A percentile compares a stretch with the other conserved stretches of the same genome.
These are phyloP conservation scores for Silene conica DNA, from an alignment of 148 eudicot genomes.

Conservation along the genomic window DNA sequence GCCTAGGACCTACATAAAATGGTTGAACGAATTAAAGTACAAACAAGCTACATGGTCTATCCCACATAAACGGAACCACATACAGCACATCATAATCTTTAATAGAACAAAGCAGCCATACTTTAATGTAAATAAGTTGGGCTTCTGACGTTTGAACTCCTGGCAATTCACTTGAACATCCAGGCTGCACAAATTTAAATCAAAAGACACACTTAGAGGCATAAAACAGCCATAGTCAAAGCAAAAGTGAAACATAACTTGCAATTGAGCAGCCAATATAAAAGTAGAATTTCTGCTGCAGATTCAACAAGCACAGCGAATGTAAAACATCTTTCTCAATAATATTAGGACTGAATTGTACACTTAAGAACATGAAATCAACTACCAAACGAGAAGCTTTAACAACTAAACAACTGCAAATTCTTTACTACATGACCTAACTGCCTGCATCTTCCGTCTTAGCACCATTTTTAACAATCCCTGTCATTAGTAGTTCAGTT, in stretches of 20 bases:
- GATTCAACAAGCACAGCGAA: neutral
- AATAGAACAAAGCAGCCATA: conserved; percentile 16
- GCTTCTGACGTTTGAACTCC: conserved; percentile 62
- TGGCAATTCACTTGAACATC: conserved; percentile 83
- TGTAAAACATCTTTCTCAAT: neutral
- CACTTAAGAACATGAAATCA: neutral
- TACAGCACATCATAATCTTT: neutral
- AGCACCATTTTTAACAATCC: neutral
- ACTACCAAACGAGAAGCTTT: neutral
- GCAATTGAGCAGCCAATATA: neutral
- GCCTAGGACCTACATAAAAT: neutral
- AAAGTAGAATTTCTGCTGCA: neutral
- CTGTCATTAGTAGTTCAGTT: neutral
- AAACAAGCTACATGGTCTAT: neutral
- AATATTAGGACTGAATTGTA: neutral
- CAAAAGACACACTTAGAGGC: neutral
- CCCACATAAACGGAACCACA: neutral
- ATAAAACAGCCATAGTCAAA: neutral
- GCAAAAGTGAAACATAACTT: neutral
- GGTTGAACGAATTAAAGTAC: neutral
- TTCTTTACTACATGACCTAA: neutral
- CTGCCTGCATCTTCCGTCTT: neutral
- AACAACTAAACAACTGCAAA: neutral
- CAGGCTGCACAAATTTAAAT: conserved; percentile 58
- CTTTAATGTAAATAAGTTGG: conserved; percentile 84